Base-by-base conservation (phyloP, 179 eudicot genomes). In the Beta lomatogona region DNA sequence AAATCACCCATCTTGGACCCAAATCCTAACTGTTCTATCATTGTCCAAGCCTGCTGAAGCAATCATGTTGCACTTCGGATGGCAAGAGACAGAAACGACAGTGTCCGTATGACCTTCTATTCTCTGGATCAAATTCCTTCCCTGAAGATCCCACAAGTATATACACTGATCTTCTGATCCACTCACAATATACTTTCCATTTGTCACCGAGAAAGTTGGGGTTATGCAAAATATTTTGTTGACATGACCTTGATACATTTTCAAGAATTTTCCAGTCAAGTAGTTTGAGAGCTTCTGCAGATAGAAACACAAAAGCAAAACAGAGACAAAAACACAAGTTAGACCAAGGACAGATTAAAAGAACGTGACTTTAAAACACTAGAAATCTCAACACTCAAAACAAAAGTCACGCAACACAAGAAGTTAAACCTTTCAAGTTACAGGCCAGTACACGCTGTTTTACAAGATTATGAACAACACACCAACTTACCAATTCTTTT, bases 21-120 rank as follows among this genome's bases (percentile, higher is more conserved):
- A 97, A 45, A 97, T 89, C 83, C 90, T 89, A 73, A 94, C 82
- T 15, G 97, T 92, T 87, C 87, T 89, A 79, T 97, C 98, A 21
- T 86, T 81, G 54, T 91, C 89, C 65, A 97, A 92, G 44, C 92
- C 95, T 3, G 97, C 98, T 72, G 98, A 97, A 76, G 97, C 94
- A 79, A 94, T 94, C 89, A 90, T 94, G 83, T 90, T 91, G 79
- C 78, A 86, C 25, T 76, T 85, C 2, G 99, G 98, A 83, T 94
- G 97, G 86, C 99, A 96, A 8, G 91, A 44, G 12, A 96, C 99
- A 25, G 94, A 93, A 15, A 96, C 80, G 50, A 94, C 98, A 41
- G 97, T 86, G 84, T 96, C 99, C 9, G 90, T 87, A 60, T 96
- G 99, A 57, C 97, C 98, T 88, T 94, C 97, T 52, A 97, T 92